Base-by-base conservation (phyloP, 106 monocot genomes). In the Vanilla planifolia region DNA sequence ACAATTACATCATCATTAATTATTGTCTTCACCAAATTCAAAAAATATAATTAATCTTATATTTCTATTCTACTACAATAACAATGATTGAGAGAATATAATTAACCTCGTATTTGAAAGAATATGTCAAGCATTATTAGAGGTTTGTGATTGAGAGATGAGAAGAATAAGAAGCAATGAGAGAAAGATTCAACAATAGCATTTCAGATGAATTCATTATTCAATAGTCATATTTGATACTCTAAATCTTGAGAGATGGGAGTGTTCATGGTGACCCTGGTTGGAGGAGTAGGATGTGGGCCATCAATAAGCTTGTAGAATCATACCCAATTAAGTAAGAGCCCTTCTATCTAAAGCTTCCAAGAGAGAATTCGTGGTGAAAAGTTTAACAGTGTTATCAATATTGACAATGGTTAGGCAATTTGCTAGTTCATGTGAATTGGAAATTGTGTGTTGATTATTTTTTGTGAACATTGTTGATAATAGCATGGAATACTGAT, bases 301-400 rank as follows among this genome's bases (percentile, higher is more conserved):
- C 47, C 47, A 48, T 48, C 0, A 48, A 48, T 48, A 48, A 48
- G n/a, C n/a, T 48, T 48, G 4, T 48, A 21, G 47, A 48, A 48
- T 48, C 47, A 21, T 21, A 48, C 17, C 47, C 47, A 21, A 48
- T 48, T 21, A 48, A 21, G 0, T n/a, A n/a, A n/a, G n/a, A 48
- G 14, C n/a, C 13, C 47, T 48, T 48, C 47, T 15, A 48, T 48
- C 20, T 17, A 16, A 48, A 48, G 47, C 20, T 21, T 48, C 47
- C 14, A 48, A 16, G 0, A 48, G 47, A 21, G 8, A 48, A 15
- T 48, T 48, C 5, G 47, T 48, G 47, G 47, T 13, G 47, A 16
- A 17, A 21, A 48, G 47, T 15, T 48, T 48, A 16, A 48, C n/a
- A 37, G 10, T 48, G 20, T 15, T 48, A 17, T 48, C n/a, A 16